phyloP scores from a whole-genome alignment of 306 rosid genomes.

The Pachyrhizus erosus region DNA sequence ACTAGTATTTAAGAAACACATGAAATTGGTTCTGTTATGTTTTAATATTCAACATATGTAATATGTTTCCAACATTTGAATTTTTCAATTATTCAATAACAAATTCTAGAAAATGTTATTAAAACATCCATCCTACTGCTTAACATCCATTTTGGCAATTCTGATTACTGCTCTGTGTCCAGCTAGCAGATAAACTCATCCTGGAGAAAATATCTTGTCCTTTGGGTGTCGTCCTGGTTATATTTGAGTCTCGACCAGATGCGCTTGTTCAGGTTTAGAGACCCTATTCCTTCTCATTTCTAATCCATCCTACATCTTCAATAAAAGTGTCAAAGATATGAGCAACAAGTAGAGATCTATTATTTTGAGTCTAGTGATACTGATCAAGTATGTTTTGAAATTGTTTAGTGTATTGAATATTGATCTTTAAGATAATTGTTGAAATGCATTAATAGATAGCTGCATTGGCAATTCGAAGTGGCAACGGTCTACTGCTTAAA shows the following conservation, averaged over 20 bases:
- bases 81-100: background rate
- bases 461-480: constrained; percentile 88
- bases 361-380: constrained; percentile 1
- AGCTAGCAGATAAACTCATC: constrained; percentile 83
- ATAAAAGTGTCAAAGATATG: constrained; percentile 25
- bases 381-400: background rate
- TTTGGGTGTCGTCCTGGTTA: constrained; percentile 84
- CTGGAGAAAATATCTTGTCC: constrained; percentile 81
- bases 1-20: background rate
- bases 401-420: constrained; percentile 5
- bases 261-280: constrained; percentile 88
- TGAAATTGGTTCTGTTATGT: background rate
- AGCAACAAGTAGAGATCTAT: constrained; percentile 7
- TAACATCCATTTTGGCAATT: constrained; percentile 32
- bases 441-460: constrained; percentile 68
- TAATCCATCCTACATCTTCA: constrained; percentile 7
- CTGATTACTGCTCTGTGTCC: constrained; percentile 53
- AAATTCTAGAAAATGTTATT: constrained; percentile 11
- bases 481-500: constrained; percentile 91
- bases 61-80: background rate
- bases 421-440: constrained; percentile 28
- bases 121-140: background rate
- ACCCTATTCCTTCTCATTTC: constrained; percentile 18
- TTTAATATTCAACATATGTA: background rate
- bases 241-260: constrained; percentile 96